Base-by-base conservation (phyloP, 2,329 filamentous ascomycete species). In the Fusarium mundagurra region DNA sequence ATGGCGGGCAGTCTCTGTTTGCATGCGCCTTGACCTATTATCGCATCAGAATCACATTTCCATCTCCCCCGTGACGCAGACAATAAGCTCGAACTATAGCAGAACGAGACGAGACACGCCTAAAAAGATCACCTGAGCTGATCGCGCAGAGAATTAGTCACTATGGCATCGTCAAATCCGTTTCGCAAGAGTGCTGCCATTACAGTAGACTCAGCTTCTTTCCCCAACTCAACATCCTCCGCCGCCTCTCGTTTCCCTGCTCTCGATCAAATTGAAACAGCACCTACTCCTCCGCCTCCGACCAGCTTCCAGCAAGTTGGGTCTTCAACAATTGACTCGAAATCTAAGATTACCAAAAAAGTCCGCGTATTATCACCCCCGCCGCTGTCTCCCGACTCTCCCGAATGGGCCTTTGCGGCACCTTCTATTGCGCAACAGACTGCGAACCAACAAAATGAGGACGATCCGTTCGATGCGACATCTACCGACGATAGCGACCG, bases 341-440 rank as follows among this genome's bases (percentile, higher is more conserved):
- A 82, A 73, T 80, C 81, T 45, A 93, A 88, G 84, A 85, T 89
- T 44, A 86, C 88, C 67, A 92, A 93, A 83, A 92, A 89, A 77
- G 92, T 93, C 69, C 89, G 91, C 77, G 88, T 92, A 14, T 87
- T 91, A 78, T 91, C 90, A 47, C 90, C 90, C 59, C 90, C 89
- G 67, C 89, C 90, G 7, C 86, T 88, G n/a, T 88, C 88, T 18
- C 87, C 88, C 74, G 88, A 89, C 73, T 88, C 87, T 34, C 80
- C 81, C 27, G 80, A 80, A 67, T 82, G 77, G 81, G 82, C 78
- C 22, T 74, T 79, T 63, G 69, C 80, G 66, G 62, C 80, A 67
- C 64, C 80, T 69, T 73, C 81, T 73, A 69, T 82, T 68, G 69
- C 77, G 69, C 43, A 80, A 79, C 31, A 80, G 73, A 51, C 77